Base-by-base conservation (phyloP, 257 asterid genomes). In the Echium plantagineum region DNA sequence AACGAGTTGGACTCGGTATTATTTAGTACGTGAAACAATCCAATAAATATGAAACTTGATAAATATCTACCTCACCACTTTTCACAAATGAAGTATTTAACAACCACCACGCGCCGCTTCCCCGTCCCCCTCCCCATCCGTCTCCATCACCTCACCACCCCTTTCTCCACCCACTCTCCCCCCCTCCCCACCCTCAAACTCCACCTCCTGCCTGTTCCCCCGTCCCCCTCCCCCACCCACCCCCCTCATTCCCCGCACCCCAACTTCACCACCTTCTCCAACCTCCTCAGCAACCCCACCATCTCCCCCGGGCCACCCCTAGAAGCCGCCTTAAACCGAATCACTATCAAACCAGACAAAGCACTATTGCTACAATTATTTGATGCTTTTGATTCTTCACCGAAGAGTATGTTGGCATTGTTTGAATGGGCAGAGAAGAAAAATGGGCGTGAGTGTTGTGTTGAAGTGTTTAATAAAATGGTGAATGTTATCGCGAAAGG, bases 401-500 rank as follows among this genome's bases (percentile, higher is more conserved):
- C 89, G 10, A 85, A 85, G 63, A 89, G 83, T 58, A 66, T 85
- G 70, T 71, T 81, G 70, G 62, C 79, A 42, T 81, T 88, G 57
- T 90, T 77, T 77, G 70, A 66, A 47, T 90, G 96, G 94, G 85
- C 89, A 2, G 77, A 73, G 73, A 79, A 77, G 71, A 81, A 73
- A 69, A 72, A 86, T 21, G 78, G 74, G 63, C 83, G 68, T 63
- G 42, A 46, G 16, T 79, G 75, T 60, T 78, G 88, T 10, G 15
- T 70, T 7, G 63, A 66, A 2, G 79, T 83, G 59, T 83, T 90
- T 51, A 84, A 86, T 74, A 81, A 84, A 22, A 52, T 80, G 81
- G 74, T 90, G 60, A 81, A 86, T 80, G 76, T 78, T 0, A 86
- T 90, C 3, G 80, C 88, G 3, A 90, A 74, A 73, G 86, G 83